Base-by-base conservation (phyloP, 441 rosid genomes). In the Geranium incanum region DNA sequence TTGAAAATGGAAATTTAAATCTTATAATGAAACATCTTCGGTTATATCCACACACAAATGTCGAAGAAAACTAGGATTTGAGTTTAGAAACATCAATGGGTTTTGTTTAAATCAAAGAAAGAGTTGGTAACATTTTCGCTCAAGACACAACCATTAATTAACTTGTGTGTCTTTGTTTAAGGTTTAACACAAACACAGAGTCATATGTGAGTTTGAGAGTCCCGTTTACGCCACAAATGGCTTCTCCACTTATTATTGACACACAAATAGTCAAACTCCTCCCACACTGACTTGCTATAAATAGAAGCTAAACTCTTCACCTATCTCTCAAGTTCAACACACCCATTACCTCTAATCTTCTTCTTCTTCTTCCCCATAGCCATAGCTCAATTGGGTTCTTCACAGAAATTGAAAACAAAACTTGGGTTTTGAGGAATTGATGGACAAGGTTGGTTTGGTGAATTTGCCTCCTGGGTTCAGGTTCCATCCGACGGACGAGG, bases 21-120 rank as follows among this genome's bases (percentile, higher is more conserved):
- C 8, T 2, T 2, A 5, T 8, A 55, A 55, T 6, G 62, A n/a
- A 68, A 72, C 78, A 64, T 70, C 81, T 69, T 52, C 77, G 81
- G 78, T 73, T 73, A 80, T 63, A 69, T 82, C 79, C 74, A 75
- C 1, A 55, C 41, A 66, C 69, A 71, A 45, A 59, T 45, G 68
- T 23, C 70, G 74, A 78, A 69, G 36, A 70, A 23, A 78, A 64
- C 79, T 8, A 67, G 23, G 78, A 60, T 33, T 21, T 19, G 33
- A 4, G 11, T 59, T 65, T 71, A 66, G 74, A 71, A 45, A 67
- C 76, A 68, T 16, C 62, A 16, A 55, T 55, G 62, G 62, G 18
- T 55, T 55, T 55, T 15, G 62, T 19, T 55, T 55, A n/a, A 5
- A 19, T 55, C 16, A n/a, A 15, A 55, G 5, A 55, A 55, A n/a